Evolutionary conservation across 192 early-diverging fungal genomes (phyloP).

Genomic region (Coemansia sp.): DNA sequence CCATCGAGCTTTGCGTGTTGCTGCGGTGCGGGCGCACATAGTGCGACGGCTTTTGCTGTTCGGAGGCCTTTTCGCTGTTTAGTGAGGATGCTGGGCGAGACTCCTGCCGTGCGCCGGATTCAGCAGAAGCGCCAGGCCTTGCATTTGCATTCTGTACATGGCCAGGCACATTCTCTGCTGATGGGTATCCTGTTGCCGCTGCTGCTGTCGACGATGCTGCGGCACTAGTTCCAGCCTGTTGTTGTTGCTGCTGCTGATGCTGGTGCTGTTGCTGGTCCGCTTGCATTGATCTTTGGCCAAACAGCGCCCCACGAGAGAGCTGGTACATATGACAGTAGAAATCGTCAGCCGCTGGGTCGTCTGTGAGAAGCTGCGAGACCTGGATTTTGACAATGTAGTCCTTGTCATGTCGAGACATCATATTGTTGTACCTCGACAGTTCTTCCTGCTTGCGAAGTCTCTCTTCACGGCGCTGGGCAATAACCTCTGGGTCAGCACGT

Average conservation of each 20-base stretch:
- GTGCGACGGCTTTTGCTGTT: conserved; percentile 10
- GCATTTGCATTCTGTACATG: neutral
- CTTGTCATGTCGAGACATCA: conserved; percentile 95
- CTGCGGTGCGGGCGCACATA: conserved; percentile 24
- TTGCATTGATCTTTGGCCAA: conserved; percentile 10
- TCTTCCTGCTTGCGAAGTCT: conserved; percentile 37
- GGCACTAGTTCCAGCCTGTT: neutral
- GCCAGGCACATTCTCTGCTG: neutral
- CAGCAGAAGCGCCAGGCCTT: conserved; percentile 15
- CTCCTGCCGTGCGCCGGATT: conserved; percentile 10
- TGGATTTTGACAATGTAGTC: conserved; percentile 93
- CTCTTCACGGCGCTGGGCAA: conserved; percentile 30
- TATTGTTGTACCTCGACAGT: conserved; percentile 77
- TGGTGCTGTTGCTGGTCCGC: conserved; percentile 10
- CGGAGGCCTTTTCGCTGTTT: conserved; percentile 8
- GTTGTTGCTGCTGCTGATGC: conserved; percentile 8
- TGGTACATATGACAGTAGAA: conserved; percentile 96
- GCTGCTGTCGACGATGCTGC: neutral
- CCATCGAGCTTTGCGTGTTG: conserved; percentile 59
- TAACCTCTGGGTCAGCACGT: conserved; percentile 24
- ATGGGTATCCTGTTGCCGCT: neutral
- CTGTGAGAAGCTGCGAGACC: conserved; percentile 89
- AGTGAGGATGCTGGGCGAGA: conserved; percentile 23
- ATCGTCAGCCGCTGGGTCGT: conserved; percentile 90
- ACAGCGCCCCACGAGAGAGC: conserved; percentile 58